Evolutionary conservation across 495 filamentous ascomycete genomes (phyloP).

Genomic region (Talaromyces trachyspermus): DNA sequence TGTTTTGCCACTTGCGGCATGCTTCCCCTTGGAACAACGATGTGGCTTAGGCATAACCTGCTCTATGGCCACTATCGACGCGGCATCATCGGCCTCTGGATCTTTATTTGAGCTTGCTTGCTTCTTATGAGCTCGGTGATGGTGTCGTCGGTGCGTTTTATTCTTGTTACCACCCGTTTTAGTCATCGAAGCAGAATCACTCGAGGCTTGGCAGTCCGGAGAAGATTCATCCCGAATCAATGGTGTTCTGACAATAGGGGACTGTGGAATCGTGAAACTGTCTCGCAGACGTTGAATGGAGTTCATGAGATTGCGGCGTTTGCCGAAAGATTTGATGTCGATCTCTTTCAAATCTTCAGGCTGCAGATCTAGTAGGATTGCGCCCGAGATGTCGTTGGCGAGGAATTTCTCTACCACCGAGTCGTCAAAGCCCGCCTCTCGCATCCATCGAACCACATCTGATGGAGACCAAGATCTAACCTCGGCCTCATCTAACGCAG

Average conservation of each 20-base stretch:
- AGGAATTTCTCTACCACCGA: conserved; percentile 74
- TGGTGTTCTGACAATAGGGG: conserved; percentile 5
- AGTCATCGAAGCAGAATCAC: conserved; percentile 19
- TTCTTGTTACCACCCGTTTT: conserved; percentile 28
- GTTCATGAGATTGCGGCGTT: conserved; percentile 77
- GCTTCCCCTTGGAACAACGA: conserved; percentile 85
- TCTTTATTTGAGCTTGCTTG: conserved; percentile 44
- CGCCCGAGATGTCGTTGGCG: conserved; percentile 82
- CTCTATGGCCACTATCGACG: conserved; percentile 89
- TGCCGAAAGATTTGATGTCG: conserved; percentile 86
- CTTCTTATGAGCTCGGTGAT: conserved; percentile 26
- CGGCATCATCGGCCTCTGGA: conserved; percentile 68
- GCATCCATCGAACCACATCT: conserved; percentile 79
- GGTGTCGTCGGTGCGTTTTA: conserved; percentile 31
- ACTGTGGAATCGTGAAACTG: conserved; percentile 37
- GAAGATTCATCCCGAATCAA: conserved; percentile 2
- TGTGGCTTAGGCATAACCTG: conserved; percentile 79
- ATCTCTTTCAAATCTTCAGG: conserved; percentile 92
- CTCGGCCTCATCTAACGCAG: conserved; percentile 48
- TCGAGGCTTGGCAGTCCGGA: conserved; percentile 21
- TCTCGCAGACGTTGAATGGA: conserved; percentile 67
- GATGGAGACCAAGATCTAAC: conserved; percentile 60
- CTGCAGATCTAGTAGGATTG: conserved; percentile 76
- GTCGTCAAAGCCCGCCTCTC: conserved; percentile 60
- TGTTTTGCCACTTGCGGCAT: conserved; percentile 74